These are phyloP conservation scores for Alternaria dauci DNA, from an alignment of 2,329 filamentous ascomycete species.

Conservation along the genomic window DNA sequence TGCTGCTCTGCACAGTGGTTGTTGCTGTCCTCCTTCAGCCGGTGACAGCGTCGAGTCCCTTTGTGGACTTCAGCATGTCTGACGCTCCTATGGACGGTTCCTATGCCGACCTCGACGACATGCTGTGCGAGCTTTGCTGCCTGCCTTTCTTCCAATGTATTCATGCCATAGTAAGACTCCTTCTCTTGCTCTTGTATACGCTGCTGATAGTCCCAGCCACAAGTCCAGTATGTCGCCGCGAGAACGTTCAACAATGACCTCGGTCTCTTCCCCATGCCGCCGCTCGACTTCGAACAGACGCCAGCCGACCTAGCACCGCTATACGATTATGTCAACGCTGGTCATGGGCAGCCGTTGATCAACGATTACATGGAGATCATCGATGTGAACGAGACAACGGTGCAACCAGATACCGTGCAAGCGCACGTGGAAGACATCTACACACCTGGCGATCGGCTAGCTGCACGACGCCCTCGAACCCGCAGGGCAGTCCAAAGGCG, in stretches of 20 bases:
- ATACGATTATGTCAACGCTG: slow-evolving; percentile 11
- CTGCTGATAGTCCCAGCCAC: slow-evolving; percentile 26
- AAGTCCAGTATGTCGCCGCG: slow-evolving; percentile 14
- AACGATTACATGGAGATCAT: slow-evolving; percentile 25
- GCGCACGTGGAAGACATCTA: slow-evolving; percentile 42
- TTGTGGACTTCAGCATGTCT: slow-evolving; percentile 34
- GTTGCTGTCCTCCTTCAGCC: slow-evolving; percentile 38
- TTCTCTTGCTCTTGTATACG: background rate
- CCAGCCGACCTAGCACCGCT: slow-evolving; percentile 14
- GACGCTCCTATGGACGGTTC: slow-evolving; percentile 30
- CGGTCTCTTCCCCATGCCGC: slow-evolving; percentile 3
- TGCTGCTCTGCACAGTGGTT: slow-evolving; percentile 38
- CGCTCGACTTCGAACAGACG: slow-evolving; percentile 13
- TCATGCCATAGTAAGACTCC: slow-evolving; percentile 28
- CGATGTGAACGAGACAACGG: slow-evolving; percentile 38
- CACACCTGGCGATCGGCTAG: slow-evolving; percentile 39
- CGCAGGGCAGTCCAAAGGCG: slow-evolving; percentile 27
- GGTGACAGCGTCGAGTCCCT: slow-evolving; percentile 36
- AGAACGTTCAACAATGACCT: slow-evolving; percentile 7
- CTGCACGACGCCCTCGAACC: background rate
- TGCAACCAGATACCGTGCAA: slow-evolving; percentile 38
- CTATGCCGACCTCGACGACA: slow-evolving; percentile 38
- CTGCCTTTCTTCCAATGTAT: slow-evolving; percentile 31
- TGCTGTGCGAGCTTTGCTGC: slow-evolving; percentile 40
- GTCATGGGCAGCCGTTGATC: slow-evolving; percentile 14